These are phyloP conservation scores for Blastobotrys malaysiensis DNA, from an alignment of 1,139 yeast genomes.

Conservation along the genomic window DNA sequence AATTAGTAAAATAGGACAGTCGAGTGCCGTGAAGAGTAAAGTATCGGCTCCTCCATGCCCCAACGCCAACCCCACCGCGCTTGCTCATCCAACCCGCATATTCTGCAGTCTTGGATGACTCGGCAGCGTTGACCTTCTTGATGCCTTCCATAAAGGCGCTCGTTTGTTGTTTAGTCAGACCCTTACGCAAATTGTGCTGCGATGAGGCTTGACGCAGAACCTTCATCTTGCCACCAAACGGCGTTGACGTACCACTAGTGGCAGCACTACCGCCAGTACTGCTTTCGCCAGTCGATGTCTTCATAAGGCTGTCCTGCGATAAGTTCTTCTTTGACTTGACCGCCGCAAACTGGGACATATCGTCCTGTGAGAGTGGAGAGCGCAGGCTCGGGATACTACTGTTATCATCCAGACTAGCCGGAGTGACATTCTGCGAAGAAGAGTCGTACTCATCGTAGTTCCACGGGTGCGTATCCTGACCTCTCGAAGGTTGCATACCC, in stretches of 20 bases:
- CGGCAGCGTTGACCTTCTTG: constrained; percentile 65
- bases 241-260: background rate
- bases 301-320: background rate
- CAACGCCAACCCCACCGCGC: constrained; percentile 77
- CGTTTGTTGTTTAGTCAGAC: constrained; percentile 45
- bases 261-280: background rate
- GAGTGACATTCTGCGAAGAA: background rate
- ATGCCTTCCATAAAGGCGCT: constrained; percentile 95
- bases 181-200: constrained; percentile 26
- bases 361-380: background rate
- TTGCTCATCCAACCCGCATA: constrained; percentile 95
- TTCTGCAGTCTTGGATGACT: constrained; percentile 70
- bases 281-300: background rate
- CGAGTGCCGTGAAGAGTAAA: constrained; percentile 91
- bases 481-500: background rate
- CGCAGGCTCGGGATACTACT: background rate
- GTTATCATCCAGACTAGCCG: background rate
- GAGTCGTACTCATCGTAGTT: background rate
- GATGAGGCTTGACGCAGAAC: constrained; percentile 26
- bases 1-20: constrained; percentile 76
- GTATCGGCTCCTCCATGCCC: constrained; percentile 86
- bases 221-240: constrained; percentile 16
- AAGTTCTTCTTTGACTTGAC: background rate
- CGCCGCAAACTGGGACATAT: background rate
- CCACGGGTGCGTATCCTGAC: background rate